Percentiles rank a stretch among this genome's conserved stretches.
Conservation (phyloP, 2,329 filamentous ascomycete species). For the Diaporthe destruens region DNA sequence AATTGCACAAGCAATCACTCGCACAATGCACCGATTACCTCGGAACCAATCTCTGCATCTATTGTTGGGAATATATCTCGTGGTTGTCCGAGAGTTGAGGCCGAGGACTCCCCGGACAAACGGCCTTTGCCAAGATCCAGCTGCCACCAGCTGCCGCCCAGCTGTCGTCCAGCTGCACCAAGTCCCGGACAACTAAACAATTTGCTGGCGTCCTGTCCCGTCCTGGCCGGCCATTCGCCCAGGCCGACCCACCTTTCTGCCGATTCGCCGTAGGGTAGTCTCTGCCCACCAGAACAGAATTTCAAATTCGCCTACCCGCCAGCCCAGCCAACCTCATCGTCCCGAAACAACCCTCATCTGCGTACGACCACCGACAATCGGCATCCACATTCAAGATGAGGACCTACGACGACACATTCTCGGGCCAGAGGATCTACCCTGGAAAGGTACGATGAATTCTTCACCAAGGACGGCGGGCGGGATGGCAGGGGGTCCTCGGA, state of each 20-base stretch:
- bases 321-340: slow-evolving; percentile 41
- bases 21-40: neutral
- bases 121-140: neutral
- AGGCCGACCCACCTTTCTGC: neutral
- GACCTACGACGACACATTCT: slow-evolving; percentile 76
- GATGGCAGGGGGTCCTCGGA: neutral
- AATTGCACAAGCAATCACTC: neutral
- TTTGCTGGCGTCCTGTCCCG: slow-evolving; percentile 4
- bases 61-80: too few species aligned
- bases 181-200: slow-evolving; percentile 23
- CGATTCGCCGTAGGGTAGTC: slow-evolving; percentile 32
- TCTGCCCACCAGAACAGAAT: slow-evolving; percentile 41
- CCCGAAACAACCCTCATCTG: slow-evolving; percentile 44
- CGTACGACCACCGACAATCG: slow-evolving; percentile 54
- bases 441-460: slow-evolving; percentile 68
- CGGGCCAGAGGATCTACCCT: slow-evolving; percentile 76
- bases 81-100: neutral
- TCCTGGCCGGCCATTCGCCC: neutral
- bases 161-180: too few species aligned
- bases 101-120: neutral
- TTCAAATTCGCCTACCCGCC: slow-evolving; percentile 40
- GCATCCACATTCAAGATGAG: slow-evolving; percentile 65
- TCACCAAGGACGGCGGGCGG: slow-evolving; percentile 29
- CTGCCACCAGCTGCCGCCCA: neutral
- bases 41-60: too few species aligned